Base-by-base conservation (phyloP, 495 filamentous ascomycete genomes). In the Clavariopsis aquatica region DNA sequence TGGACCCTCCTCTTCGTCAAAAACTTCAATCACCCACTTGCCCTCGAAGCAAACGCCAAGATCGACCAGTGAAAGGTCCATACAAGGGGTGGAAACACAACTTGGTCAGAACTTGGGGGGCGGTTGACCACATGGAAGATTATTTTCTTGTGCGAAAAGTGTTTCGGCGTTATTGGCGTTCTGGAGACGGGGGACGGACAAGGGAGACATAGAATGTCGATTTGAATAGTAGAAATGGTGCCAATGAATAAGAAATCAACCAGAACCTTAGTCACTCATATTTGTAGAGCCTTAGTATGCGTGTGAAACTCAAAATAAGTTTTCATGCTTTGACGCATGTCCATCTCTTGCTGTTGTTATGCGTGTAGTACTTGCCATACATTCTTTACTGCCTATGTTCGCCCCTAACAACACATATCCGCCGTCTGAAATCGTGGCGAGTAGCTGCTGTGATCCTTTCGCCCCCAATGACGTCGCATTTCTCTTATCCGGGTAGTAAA, bases 141-240 rank as follows among this genome's bases (percentile, higher is more conserved):
- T 17, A 31, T 9, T 22, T 22, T 15, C 49, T 5, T 15, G 12
- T 8, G 12, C 7, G 49, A 31, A 29, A 53, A 53, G 6, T 53
- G 17, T 27, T 29, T 29, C 10, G 51, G 51, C 17, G 51, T 53
- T 53, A 8, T 6, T 53, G 51, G 51, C 51, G 51, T 29, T 4
- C 34, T 13, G 51, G 24, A 20, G 20, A 53, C 15, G 20, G 51
- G 27, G 27, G 12, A 31, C 23, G 24, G 7, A 31, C 7, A 19
- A 28, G 17, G 20, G 23, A 52, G 24, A 27, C 27, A 53, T 19
- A 3, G 28, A 31, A 27, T 29, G 47, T 22, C 19, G 26, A 1
- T 1, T 23, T 28, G 23, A 53, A 53, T 10, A 53, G 24, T 28
- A 28, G 23, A 53, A 31, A 7, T 9, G 6, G 8, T 7, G 17